phyloP scores from a whole-genome alignment of 2,329 filamentous ascomycete species.

The Scytalidium sp. region DNA sequence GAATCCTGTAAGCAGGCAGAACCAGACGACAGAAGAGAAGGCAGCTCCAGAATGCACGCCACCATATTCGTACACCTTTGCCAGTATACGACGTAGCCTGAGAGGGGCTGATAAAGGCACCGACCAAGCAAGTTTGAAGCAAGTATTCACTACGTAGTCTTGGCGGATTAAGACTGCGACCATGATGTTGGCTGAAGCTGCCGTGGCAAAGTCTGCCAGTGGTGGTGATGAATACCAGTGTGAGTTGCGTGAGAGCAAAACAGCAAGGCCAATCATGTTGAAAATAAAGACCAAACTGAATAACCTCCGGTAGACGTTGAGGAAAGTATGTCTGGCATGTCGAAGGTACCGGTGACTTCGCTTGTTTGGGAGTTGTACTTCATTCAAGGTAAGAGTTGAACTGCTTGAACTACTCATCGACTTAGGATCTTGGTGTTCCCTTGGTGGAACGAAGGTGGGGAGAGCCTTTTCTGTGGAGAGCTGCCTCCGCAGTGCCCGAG shows the following conservation, averaged over 20 bases:
- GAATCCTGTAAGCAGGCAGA: slow-evolving; percentile 32
- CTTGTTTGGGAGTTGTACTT: slow-evolving; percentile 10
- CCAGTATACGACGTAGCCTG: slow-evolving; percentile 41
- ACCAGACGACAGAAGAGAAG: slow-evolving; percentile 47
- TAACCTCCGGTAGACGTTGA: slow-evolving; percentile 54
- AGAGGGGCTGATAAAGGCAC: slow-evolving; percentile 46
- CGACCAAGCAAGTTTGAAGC: slow-evolving; percentile 45
- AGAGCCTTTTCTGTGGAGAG: no score
- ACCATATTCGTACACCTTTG: slow-evolving; percentile 51
- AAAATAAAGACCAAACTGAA: slow-evolving; percentile 50
- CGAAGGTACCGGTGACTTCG: slow-evolving; percentile 9
- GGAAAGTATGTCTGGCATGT: slow-evolving; percentile 30
- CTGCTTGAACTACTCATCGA: no score
- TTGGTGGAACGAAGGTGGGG: no score
- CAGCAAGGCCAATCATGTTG: slow-evolving; percentile 44
- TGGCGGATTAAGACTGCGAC: slow-evolving; percentile 50
- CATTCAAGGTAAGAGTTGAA: not conserved
- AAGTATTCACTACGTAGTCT: slow-evolving; percentile 48
- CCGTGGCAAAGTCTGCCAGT: slow-evolving; percentile 12
- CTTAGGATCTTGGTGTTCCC: no score
- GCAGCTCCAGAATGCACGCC: slow-evolving; percentile 51
- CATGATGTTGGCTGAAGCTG: slow-evolving; percentile 40
- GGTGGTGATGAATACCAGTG: slow-evolving; percentile 3
- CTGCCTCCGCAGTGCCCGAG: no score
- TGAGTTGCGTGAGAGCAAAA: slow-evolving; percentile 20